Base-by-base conservation (phyloP, 129 eudicot genomes). In the Flaveria linearis region DNA sequence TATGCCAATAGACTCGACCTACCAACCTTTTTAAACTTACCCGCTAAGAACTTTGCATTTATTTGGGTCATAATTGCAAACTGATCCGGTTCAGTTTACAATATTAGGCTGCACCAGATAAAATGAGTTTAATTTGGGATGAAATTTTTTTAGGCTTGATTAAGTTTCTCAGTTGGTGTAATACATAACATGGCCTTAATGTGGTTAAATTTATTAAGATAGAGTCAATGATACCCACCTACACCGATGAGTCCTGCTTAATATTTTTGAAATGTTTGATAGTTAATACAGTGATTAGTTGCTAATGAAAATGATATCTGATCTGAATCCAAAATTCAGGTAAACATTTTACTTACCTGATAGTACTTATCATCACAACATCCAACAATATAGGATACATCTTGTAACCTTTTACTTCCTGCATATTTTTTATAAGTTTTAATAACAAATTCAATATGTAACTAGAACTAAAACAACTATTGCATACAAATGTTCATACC, bases 141-240 rank as follows among this genome's bases (percentile, higher is more conserved):
- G n/a, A 7, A 23, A 30, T 36, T 30, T n/a, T 30, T 23, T 52
- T 53, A 28, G 76, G 66, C 51, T 30, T 17, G 18, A 72, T 60
- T 72, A 30, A 8, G 76, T 72, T 53, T n/a, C 52, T 18, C 42
- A 53, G 33, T 52, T 72, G 65, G 47, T 41, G 50, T 39, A 33
- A 52, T 39, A 17, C 10, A 23, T 17, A 52, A 52, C 51, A 36
- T 25, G 47, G 62, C 45, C 26, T 51, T 71, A 15, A 23, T 9
- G 56, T 28, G 16, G 51, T 22, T 50, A 26, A 14, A 16, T 26
- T 47, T 22, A 23, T 12, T 60, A 13, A 14, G 67, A 53, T 71
- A 50, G 8, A 71, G 26, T 53, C 47, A 50, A 25, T 9, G 16
- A 25, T 60, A 1, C 41, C 67, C n/a, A 13, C n/a, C 17, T 60